Conservation (phyloP, 2,329 filamentous ascomycete genomes). For the Dothistroma pini region DNA sequence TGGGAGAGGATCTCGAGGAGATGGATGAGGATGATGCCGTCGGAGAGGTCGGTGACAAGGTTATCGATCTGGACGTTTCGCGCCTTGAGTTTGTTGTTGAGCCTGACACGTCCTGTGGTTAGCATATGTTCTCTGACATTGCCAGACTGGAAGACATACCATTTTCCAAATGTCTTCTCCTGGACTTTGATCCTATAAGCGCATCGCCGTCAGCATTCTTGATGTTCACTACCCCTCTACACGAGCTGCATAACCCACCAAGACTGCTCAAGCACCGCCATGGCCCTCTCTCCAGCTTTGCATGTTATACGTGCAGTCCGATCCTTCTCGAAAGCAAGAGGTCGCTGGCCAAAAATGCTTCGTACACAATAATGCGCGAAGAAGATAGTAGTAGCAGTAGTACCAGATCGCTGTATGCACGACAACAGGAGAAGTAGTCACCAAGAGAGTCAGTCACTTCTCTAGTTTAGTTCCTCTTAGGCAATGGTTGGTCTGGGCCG, state of each 20-base stretch:
- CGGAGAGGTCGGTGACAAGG: constrained; percentile 82
- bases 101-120: constrained; percentile 47
- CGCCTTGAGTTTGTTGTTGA: constrained; percentile 88
- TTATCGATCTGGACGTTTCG: constrained; percentile 79
- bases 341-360: too few relatives aligned
- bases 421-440: neutral
- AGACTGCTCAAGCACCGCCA: constrained; percentile 51
- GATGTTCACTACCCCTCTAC: neutral
- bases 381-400: neutral
- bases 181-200: constrained; percentile 47
- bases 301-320: constrained; percentile 10
- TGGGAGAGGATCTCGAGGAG: constrained; percentile 92
- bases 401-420: neutral
- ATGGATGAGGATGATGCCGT: constrained; percentile 94
- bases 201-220: constrained; percentile 6
- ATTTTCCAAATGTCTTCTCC: constrained; percentile 99
- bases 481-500: too few relatives aligned
- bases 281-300: constrained; percentile 13
- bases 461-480: too few relatives aligned
- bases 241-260: constrained; percentile 12
- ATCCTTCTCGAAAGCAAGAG: neutral
- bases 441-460: neutral
- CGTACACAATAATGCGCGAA: neutral
- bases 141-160: constrained; percentile 50
- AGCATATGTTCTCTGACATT: neutral